Base-by-base conservation (phyloP, 768 basidiomycete species). In the Tricholoma saponaceum region DNA sequence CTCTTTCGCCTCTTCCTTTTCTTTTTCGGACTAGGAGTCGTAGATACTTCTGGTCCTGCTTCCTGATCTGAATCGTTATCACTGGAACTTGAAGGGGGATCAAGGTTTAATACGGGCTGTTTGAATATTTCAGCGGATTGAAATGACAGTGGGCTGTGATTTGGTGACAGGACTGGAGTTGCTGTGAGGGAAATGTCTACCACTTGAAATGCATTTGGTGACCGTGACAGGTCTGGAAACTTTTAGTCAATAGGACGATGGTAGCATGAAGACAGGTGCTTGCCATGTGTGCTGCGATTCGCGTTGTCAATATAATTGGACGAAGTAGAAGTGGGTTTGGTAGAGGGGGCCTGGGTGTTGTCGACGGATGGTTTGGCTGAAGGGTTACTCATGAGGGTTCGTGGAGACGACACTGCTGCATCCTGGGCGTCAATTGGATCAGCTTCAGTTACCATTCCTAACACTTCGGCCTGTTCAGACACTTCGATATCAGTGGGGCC, bases 1-100 rank as follows among this genome's bases (percentile, higher is more conserved):
- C 80, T 83, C 70, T 79, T 84, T 64, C 78, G 83, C 64, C 79
- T 83, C 57, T 74, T 77, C 59, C 79, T 74, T 67, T 72, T 86
- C 73, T 81, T 86, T 65, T 80, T 86, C 32, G 77, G 69, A 60
- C 64, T 72, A 18, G 58, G 58, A 13, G 56, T 58, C 23, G 64
- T 10, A 25, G 54, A 58, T 6, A 64, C 58, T 22, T 62, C 62
- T 10, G 58, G 50, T 25, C 54, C 51, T 4, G 41, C 62, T n/a
- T 71, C 72, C 14, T 66, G 65, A 7, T 71, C 74, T 18, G 68
- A 71, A 30, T 73, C 70, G 13, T 64, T 66, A 33, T 70, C 69
- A 37, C 68, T 73, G 9, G 68, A 54, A 37, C 68, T 73, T 8
- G 68, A 54, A 52, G 76, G 79, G 23, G 80, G 80, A 39, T 69